A percentile compares a stretch with the other conserved stretches of the same genome.
These are phyloP conservation scores for Hippophae gyantsensis DNA, from an alignment of 306 rosid genomes.

Conservation along the genomic window DNA sequence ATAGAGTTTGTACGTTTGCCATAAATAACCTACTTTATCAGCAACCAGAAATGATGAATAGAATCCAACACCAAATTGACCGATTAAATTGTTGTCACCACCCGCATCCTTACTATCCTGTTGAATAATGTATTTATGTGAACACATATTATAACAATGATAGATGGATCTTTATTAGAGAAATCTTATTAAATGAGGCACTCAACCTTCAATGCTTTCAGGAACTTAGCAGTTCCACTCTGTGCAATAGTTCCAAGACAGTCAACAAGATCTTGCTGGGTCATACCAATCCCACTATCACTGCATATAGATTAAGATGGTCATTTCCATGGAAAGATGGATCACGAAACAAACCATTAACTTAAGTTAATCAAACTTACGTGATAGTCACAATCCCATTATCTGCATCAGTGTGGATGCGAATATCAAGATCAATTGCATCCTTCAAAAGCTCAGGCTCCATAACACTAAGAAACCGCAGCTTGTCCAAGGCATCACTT, in stretches of 20 bases:
- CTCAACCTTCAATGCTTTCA: conserved; percentile 73
- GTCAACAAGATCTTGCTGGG: conserved; percentile 77
- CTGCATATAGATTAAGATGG: conserved; percentile 32
- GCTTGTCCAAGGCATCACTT: conserved; percentile 96
- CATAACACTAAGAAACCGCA: conserved; percentile 80
- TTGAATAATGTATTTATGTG: conserved; percentile 17
- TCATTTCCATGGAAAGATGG: not conserved
- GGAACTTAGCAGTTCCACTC: conserved; percentile 94
- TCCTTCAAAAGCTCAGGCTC: conserved; percentile 69
- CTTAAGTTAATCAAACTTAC: conserved; percentile 30
- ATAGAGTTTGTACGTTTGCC: not conserved
- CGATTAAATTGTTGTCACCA: conserved; percentile 75
- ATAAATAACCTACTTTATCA: conserved; percentile 50
- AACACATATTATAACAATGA: conserved; percentile 9
- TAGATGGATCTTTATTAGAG: not conserved
- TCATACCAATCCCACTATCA: conserved; percentile 95
- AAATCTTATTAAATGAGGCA: not conserved
- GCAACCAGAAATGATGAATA: conserved; percentile 85
- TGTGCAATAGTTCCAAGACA: conserved; percentile 99
- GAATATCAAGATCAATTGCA: conserved; percentile 68
- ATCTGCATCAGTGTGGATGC: conserved; percentile 72
- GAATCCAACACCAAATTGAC: conserved; percentile 97
- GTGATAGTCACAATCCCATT: conserved; percentile 68
- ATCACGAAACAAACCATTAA: not conserved
- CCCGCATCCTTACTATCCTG: conserved; percentile 91